Percentiles rank a stretch among this genome's conserved stretches.
phyloP scores from a whole-genome alignment of 345 rosid species.

The Euphorbia peplus region DNA sequence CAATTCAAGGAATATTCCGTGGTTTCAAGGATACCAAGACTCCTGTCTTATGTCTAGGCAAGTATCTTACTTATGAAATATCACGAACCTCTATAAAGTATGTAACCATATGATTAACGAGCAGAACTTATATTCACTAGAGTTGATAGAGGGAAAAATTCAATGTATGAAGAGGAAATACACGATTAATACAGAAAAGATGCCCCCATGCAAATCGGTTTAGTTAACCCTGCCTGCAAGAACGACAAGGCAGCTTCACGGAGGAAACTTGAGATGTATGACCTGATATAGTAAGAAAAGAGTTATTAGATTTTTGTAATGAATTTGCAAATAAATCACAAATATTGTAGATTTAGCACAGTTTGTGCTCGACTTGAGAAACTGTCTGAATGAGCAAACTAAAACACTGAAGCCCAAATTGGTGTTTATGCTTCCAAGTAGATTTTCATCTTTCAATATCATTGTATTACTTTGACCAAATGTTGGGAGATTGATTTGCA shows the following conservation, averaged over 20 bases:
- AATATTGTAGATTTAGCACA: neutral
- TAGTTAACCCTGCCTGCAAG: too few species aligned
- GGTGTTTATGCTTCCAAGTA: neutral
- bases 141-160: neutral
- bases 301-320: neutral
- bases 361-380: neutral
- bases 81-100: too few species aligned
- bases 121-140: neutral
- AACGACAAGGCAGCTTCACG: neutral
- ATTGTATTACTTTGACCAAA: neutral
- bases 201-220: neutral
- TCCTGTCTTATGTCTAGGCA: slow-evolving; percentile 36
- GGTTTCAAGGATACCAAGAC: slow-evolving; percentile 42
- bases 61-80: slow-evolving; percentile 7
- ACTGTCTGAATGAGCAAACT: too few species aligned
- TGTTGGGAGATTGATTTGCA: slow-evolving; percentile 15
- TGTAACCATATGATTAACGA: neutral
- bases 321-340: neutral
- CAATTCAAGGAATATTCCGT: slow-evolving; percentile 39
- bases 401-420: neutral
- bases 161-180: neutral
- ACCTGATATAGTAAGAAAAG: neutral
- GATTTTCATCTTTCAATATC: neutral
- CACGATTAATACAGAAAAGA: slow-evolving; percentile 1
- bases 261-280: neutral